These are phyloP conservation scores for Russula brevipes DNA, from an alignment of 768 basidiomycete species.

Conservation along the genomic window DNA sequence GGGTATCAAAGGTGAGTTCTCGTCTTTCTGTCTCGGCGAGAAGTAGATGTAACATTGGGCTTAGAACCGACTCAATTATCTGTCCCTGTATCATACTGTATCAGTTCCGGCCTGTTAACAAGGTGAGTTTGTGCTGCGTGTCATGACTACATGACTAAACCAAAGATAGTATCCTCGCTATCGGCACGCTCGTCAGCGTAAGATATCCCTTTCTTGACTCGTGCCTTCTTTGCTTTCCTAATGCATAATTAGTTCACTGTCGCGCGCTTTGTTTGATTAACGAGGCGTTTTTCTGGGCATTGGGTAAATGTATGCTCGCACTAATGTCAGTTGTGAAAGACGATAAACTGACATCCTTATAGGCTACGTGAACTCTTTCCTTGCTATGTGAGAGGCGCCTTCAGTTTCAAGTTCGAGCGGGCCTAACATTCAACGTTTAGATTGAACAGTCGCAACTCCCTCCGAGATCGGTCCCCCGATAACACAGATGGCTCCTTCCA, in stretches of 20 bases:
- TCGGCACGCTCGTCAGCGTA: slow-evolving; percentile 20
- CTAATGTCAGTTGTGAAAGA: not conserved
- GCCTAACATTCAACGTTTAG: not conserved
- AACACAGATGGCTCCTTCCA: no score
- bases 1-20: slow-evolving; percentile 38
- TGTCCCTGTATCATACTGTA: slow-evolving; percentile 29
- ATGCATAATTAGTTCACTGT: slow-evolving; percentile 18
- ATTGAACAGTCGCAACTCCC: slow-evolving; percentile 6
- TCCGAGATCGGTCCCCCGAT: not conserved
- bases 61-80: slow-evolving; percentile 30
- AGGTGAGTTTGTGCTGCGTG: slow-evolving; percentile 16
- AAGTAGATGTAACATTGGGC: not conserved
- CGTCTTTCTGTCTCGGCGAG: not conserved
- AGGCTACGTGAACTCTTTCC: slow-evolving; percentile 50
- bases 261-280: slow-evolving; percentile 42
- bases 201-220: not conserved
- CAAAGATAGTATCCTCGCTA: slow-evolving; percentile 25
- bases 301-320: slow-evolving; percentile 44
- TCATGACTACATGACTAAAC: not conserved
- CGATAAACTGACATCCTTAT: slow-evolving; percentile 5
- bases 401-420: no score
- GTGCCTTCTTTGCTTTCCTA: not conserved
- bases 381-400: slow-evolving; percentile 31
- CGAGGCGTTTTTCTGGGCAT: slow-evolving; percentile 47
- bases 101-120: slow-evolving; percentile 29